A percentile compares a stretch with the other conserved stretches of the same genome.
These are phyloP conservation scores for Comarum palustre DNA, from an alignment of 306 rosid species.

Conservation along the genomic window DNA sequence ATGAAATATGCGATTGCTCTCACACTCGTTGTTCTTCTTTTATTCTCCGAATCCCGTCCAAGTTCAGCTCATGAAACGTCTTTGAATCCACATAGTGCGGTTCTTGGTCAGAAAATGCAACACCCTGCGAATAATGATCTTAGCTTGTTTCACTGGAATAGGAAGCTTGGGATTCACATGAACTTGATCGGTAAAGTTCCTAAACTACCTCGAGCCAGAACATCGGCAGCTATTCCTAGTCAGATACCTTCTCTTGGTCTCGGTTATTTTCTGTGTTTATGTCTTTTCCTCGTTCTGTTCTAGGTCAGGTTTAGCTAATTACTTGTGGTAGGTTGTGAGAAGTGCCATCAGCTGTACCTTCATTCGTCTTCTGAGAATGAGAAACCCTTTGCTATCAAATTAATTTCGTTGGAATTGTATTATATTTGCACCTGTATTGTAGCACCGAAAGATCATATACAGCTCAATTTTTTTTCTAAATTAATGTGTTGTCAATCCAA, in stretches of 20 bases:
- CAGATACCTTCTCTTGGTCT: conserved; percentile 11
- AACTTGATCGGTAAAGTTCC: not conserved
- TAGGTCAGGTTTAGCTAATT: not conserved
- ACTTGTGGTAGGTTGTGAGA: not conserved
- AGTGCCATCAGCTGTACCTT: not conserved
- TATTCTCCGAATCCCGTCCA: conserved; percentile 21
- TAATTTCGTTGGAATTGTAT: not conserved
- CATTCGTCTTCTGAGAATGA: not conserved
- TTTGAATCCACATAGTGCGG: not conserved
- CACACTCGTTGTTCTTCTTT: conserved; percentile 16
- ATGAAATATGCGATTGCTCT: conserved; percentile 17
- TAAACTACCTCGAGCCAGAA: not conserved
- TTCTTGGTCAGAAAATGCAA: conserved; percentile 4
- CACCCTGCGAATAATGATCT: not conserved
- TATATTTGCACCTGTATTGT: not conserved
- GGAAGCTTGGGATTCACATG: conserved; percentile 22
- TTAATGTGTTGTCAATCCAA: not conserved
- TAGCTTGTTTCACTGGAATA: not conserved
- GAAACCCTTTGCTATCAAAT: not conserved
- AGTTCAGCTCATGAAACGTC: conserved; percentile 19
- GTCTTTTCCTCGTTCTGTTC: conserved; percentile 4
- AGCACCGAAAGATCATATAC: not conserved
- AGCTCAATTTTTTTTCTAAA: no score
- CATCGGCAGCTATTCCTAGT: conserved; percentile 24
- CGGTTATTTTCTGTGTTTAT: not conserved